Percentiles rank a stretch among this genome's conserved stretches.
These are phyloP conservation scores for Edaphochlamys debaryana DNA, from an alignment of 139 green algal species.

Conservation along the genomic window DNA sequence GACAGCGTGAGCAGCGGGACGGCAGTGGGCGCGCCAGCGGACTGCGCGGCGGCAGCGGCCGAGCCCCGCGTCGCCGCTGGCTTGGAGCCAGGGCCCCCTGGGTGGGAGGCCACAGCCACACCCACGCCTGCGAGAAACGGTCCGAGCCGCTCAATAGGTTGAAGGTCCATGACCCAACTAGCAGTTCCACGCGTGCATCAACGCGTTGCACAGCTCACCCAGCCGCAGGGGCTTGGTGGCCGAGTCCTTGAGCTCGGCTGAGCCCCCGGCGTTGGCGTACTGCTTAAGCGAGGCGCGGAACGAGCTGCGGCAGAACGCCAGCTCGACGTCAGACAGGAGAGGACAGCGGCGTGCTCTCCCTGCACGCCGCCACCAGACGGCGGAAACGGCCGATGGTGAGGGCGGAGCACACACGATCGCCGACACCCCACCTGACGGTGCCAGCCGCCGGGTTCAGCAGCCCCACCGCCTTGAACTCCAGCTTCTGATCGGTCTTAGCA, in stretches of 20 bases:
- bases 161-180: too few relatives aligned
- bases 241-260: slow-evolving; percentile 13
- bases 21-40: neutral
- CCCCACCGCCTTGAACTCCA: slow-evolving; percentile 42
- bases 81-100: neutral
- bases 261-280: neutral
- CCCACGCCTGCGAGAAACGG: slow-evolving; percentile 35
- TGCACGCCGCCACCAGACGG: too few relatives aligned
- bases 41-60: neutral
- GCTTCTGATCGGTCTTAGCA: slow-evolving; percentile 42
- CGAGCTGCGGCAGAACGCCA: too few relatives aligned
- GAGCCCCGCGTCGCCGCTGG: slow-evolving; percentile 24
- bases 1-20: slow-evolving; percentile 18
- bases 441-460: slow-evolving; percentile 40
- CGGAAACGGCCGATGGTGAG: too few relatives aligned
- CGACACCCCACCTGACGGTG: neutral
- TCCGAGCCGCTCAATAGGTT: too few relatives aligned
- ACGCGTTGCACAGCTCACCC: too few relatives aligned
- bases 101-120: slow-evolving; percentile 29
- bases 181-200: too few relatives aligned
- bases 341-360: too few relatives aligned
- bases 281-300: slow-evolving; percentile 33
- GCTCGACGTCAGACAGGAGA: too few relatives aligned
- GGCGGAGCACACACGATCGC: too few relatives aligned
- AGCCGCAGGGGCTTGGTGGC: slow-evolving; percentile 38